Evolutionary conservation across 2,329 filamentous ascomycete genomes (phyloP), one percentile per base, ranked within the genome.

Genomic region (Phialemoniopsis sp.): DNA sequence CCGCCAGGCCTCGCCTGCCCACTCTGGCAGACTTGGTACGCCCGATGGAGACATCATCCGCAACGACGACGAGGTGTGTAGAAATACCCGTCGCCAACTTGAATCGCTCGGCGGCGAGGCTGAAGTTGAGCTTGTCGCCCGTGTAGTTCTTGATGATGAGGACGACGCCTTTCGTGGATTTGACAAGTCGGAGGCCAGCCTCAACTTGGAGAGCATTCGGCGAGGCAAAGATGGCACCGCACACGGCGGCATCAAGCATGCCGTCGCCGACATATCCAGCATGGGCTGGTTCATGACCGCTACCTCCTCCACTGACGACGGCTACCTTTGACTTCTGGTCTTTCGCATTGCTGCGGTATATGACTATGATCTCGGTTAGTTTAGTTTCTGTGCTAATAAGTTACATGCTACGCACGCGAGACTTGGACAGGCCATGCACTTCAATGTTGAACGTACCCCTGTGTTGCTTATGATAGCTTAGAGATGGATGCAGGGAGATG

Each of bases 101-200:
- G n/a, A n/a, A n/a, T n/a, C n/a, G n/a, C 63, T 95, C 90, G 8
- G 91, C 87, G 1, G 84, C 89, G 76, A 95, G 84, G 37, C 89
- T 89, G 55, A 95, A 95, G 64, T 95, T 93, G 48, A 95, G 73
- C 39, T 95, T 78, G 58, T 89, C 86, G 18, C 85, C 86, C 1
- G 88, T 94, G 61, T 94, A 93, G 60, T 95, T 95, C 87, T 94
- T 94, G 18, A 94, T 85, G 8, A 89, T 82, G 14, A 95, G 85
- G 34, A 95, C 60, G 2, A 95, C 85, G 14, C 89, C 90, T 8
- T 26, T 32, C 28, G 36, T 40, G 33, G 76, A 74, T 44, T 87
- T 79, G 5, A 94, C 85, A 16, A 85, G 73, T 31, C 81, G 76
- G n/a, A 93, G 82, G 41, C 81, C 87, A 49, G 77, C 72, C 37